Evolutionary conservation across 2,329 filamentous ascomycete genomes (phyloP).

Genomic region (Diaporthe sp.): DNA sequence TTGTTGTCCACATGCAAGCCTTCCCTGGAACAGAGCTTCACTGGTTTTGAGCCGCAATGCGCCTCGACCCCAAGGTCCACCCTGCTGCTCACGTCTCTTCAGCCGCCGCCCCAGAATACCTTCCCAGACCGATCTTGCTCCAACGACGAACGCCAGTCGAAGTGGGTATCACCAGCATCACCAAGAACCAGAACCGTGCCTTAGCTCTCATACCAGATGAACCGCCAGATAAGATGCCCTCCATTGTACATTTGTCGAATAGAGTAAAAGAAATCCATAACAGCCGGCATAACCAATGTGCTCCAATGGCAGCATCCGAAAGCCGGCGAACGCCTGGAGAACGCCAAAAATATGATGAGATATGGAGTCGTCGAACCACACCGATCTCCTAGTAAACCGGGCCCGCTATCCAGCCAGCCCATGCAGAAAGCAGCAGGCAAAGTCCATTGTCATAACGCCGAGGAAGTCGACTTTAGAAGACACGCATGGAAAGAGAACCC

Average conservation of each 20-base stretch:
- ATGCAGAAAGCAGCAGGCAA: slow-evolving; percentile 26
- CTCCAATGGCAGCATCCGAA: slow-evolving; percentile 15
- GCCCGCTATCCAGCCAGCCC: slow-evolving; percentile 32
- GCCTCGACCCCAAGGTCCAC: not conserved
- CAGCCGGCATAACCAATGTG: slow-evolving; percentile 7
- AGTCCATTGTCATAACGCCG: slow-evolving; percentile 27
- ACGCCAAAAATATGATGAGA: slow-evolving; percentile 27
- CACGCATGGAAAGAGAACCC: slow-evolving; percentile 22
- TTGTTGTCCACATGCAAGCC: slow-evolving; percentile 27
- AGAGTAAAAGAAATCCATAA: slow-evolving; percentile 31
- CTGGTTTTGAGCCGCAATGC: not conserved
- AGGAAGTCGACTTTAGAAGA: slow-evolving; percentile 28
- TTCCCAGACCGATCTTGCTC: slow-evolving; percentile 24
- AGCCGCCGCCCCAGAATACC: not conserved
- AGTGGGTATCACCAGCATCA: slow-evolving; percentile 33
- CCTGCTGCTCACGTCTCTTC: slow-evolving; percentile 2
- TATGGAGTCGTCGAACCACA: slow-evolving; percentile 1
- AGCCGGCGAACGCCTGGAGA: slow-evolving; percentile 27
- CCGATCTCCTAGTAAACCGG: slow-evolving; percentile 21
- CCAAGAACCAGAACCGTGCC: slow-evolving; percentile 27
- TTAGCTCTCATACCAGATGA: slow-evolving; percentile 34
- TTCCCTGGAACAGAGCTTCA: slow-evolving; percentile 19
- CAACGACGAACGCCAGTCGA: slow-evolving; percentile 31
- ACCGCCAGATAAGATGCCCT: slow-evolving; percentile 21
- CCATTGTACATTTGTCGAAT: slow-evolving; percentile 32